Conservation (phyloP, 495 filamentous ascomycete genomes). For the Xylaria scruposa region DNA sequence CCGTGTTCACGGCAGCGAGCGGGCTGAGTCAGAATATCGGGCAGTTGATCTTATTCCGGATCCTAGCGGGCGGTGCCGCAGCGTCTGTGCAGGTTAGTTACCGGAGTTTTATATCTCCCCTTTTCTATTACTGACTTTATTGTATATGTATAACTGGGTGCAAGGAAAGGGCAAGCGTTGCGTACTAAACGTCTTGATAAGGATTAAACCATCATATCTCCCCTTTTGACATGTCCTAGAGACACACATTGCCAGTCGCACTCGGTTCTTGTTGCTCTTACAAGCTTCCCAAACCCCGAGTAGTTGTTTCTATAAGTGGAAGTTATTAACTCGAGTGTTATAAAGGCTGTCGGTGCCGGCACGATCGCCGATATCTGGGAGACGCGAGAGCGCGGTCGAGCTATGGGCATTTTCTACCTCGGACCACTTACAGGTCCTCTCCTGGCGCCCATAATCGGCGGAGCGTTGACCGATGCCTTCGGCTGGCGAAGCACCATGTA, state of each 20-base stretch:
- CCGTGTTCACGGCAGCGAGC: slow-evolving; percentile 75
- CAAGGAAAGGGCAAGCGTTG: no score
- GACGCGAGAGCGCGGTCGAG: slow-evolving; percentile 74
- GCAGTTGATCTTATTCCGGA: slow-evolving; percentile 87
- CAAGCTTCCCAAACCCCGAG: neutral
- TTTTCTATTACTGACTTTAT: no score
- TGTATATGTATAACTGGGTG: no score
- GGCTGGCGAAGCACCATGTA: slow-evolving; percentile 88
- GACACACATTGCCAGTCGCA: neutral
- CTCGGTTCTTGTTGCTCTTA: neutral
- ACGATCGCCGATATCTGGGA: slow-evolving; percentile 96
- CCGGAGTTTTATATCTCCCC: no score
- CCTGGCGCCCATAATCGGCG: slow-evolving; percentile 86
- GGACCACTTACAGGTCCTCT: slow-evolving; percentile 88
- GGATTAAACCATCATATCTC: no score
- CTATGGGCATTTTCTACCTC: slow-evolving; percentile 94
- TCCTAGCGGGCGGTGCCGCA: slow-evolving; percentile 81
- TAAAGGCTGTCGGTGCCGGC: slow-evolving; percentile 80
- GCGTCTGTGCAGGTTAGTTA: slow-evolving; percentile 72
- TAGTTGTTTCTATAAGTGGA: neutral
- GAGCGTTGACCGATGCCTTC: slow-evolving; percentile 70
- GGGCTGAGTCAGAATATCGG: slow-evolving; percentile 77
- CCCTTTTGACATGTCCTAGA: neutral
- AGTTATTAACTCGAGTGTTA: neutral
- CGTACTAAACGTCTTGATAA: no score